Evolutionary conservation across 2,329 filamentous ascomycete species (phyloP).

Genomic region (Hymenoscyphus albidus): DNA sequence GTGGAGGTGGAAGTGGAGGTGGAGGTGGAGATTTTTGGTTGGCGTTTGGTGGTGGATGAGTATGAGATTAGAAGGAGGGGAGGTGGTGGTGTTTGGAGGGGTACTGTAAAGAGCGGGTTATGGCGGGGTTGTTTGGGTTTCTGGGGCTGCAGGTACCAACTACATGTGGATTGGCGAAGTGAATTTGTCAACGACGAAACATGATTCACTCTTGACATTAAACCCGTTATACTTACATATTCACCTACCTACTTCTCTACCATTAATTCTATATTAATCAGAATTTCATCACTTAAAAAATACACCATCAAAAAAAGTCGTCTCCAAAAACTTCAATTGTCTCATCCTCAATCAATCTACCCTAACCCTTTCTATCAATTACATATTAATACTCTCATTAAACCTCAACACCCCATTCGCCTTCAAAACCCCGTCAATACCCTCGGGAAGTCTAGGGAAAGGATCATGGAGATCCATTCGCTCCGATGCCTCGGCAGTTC

Average conservation of each 20-base stretch:
- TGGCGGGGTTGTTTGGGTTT: not conserved
- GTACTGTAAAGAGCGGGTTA: conserved; percentile 15
- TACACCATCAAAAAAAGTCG: too few relatives aligned
- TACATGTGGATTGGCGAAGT: too few relatives aligned
- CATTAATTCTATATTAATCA: too few relatives aligned
- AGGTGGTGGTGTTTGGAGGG: conserved; percentile 13
- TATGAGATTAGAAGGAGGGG: not conserved
- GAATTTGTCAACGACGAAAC: too few relatives aligned
- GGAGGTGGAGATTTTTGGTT: too few relatives aligned
- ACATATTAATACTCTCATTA: conserved; percentile 83
- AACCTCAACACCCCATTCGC: conserved; percentile 86
- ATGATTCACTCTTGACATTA: too few relatives aligned
- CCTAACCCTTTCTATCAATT: conserved; percentile 2
- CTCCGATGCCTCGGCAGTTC: conserved; percentile 50
- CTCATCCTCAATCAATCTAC: not conserved
- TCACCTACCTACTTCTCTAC: too few relatives aligned
- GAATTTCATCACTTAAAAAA: too few relatives aligned
- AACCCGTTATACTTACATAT: too few relatives aligned
- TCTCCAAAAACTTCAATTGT: not conserved
- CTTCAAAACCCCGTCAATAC: conserved; percentile 83
- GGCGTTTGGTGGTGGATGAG: not conserved
- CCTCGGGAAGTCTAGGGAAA: conserved; percentile 65
- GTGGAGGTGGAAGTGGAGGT: not conserved
- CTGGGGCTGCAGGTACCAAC: too few relatives aligned
- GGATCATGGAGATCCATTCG: conserved; percentile 41